Evolutionary conservation across 1,139 yeast species (phyloP).

Genomic region (Yamadazyma buinensis): DNA sequence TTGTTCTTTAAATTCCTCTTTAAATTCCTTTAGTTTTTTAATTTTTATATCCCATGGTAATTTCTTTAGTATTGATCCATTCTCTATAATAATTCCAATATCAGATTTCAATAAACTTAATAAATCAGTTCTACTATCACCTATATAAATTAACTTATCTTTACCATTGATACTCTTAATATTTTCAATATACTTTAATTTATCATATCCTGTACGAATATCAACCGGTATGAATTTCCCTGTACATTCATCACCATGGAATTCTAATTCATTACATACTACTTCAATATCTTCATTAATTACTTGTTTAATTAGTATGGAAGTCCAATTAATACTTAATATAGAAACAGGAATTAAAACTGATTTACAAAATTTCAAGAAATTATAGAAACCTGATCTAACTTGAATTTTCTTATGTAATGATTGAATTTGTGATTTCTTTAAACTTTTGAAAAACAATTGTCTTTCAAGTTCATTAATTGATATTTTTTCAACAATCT

Average conservation of each 20-base stretch:
- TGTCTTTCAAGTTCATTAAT: constrained; percentile 40
- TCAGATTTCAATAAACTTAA: constrained; percentile 49
- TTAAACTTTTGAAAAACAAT: constrained; percentile 44
- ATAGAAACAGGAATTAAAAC: constrained; percentile 38
- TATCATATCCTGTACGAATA: constrained; percentile 58
- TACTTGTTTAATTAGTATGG: constrained; percentile 41
- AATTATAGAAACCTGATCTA: constrained; percentile 41
- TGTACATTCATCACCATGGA: constrained; percentile 35
- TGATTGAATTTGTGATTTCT: constrained; percentile 22
- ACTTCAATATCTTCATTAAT: constrained; percentile 25
- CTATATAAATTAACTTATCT: constrained; percentile 43
- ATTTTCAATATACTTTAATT: constrained; percentile 26
- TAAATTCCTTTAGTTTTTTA: neutral
- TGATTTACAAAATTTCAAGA: constrained; percentile 23
- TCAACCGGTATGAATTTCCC: constrained; percentile 29
- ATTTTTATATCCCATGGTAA: constrained; percentile 12
- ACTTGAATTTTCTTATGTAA: constrained; percentile 39
- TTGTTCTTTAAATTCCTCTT: neutral
- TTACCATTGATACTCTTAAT: constrained; percentile 11
- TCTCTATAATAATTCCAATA: constrained; percentile 46
- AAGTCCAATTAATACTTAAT: constrained; percentile 67
- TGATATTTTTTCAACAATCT: constrained; percentile 48
- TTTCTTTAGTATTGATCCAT: constrained; percentile 17
- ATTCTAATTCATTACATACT: constrained; percentile 50
- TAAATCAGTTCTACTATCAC: constrained; percentile 67